Conservation (phyloP, 495 filamentous ascomycete species). For the Lichenothelia convexa region DNA sequence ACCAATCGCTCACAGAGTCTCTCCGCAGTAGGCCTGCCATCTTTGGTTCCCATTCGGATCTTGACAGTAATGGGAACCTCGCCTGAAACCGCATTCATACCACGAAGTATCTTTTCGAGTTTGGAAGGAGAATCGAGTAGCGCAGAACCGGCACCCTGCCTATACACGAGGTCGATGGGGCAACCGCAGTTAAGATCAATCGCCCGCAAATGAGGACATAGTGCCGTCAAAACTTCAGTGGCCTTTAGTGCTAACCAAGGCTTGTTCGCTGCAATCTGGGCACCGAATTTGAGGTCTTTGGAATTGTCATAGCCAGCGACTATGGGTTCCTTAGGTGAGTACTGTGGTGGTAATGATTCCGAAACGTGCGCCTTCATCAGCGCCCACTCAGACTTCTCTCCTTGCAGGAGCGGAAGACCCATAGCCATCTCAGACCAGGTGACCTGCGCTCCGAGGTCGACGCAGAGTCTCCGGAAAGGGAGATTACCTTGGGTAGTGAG, state of each 20-base stretch:
- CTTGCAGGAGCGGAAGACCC: conserved; percentile 78
- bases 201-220: conserved; percentile 64
- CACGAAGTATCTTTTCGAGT: conserved; percentile 75
- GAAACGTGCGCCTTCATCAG: conserved; percentile 75
- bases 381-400: conserved; percentile 82
- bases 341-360: conserved; percentile 51
- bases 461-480: conserved; percentile 86
- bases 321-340: conserved; percentile 27
- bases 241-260: conserved; percentile 74
- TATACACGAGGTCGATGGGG: conserved; percentile 82
- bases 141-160: conserved; percentile 80
- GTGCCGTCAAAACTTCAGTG: conserved; percentile 57
- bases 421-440: conserved; percentile 99
- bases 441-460: conserved; percentile 69
- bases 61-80: conserved; percentile 84
- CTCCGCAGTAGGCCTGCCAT: conserved; percentile 57
- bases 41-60: conserved; percentile 79
- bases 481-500: conserved; percentile 91
- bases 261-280: conserved; percentile 78
- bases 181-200: conserved; percentile 95
- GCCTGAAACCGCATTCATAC: conserved; percentile 82
- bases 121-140: conserved; percentile 68
- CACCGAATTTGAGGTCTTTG: conserved; percentile 73
- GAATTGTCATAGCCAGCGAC: conserved; percentile 62
- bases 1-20: conserved; percentile 70